Conservation (phyloP, 2,329 filamentous ascomycete genomes). For the Esteya vermicola region DNA sequence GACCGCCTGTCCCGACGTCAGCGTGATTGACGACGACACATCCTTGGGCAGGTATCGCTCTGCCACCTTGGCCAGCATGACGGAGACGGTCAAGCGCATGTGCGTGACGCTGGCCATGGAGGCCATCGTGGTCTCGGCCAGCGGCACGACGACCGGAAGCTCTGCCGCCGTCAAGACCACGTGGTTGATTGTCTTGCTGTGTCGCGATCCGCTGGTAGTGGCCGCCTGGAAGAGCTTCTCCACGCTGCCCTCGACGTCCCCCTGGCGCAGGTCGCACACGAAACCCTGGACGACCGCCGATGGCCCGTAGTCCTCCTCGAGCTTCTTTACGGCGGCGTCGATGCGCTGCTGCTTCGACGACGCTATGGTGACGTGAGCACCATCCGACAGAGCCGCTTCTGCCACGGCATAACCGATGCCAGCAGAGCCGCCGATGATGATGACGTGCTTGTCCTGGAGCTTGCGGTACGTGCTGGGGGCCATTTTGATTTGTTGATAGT, state of each 20-base stretch:
- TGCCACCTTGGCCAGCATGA: conserved; percentile 20
- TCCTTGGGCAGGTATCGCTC: conserved; percentile 14
- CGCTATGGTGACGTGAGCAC: conserved; percentile 43
- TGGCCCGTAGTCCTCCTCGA: conserved; percentile 8
- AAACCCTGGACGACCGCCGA: conserved; percentile 15
- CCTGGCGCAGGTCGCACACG: conserved; percentile 14
- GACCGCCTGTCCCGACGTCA: conserved; percentile 39
- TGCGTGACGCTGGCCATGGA: conserved; percentile 15
- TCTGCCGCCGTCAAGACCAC: conserved; percentile 18
- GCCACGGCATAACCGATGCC: conserved; percentile 50
- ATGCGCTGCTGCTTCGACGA: conserved; percentile 39
- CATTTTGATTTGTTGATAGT: too few relatives aligned
- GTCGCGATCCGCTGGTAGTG: conserved; percentile 9
- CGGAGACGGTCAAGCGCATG: conserved; percentile 18
- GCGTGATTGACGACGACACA: conserved; percentile 31
- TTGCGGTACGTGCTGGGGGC: conserved; percentile 15
- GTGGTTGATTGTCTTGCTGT: conserved; percentile 12
- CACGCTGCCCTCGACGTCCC: conserved; percentile 17
- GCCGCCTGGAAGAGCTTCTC: conserved; percentile 15
- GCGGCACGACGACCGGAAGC: too few relatives aligned
- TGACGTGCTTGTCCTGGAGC: conserved; percentile 25
- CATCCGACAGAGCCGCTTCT: conserved; percentile 39
- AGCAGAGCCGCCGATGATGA: conserved; percentile 49
- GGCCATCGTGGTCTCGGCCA: too few relatives aligned
- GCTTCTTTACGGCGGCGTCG: conserved; percentile 22